These are phyloP conservation scores for Tuber calosporum DNA, from an alignment of 495 filamentous ascomycete genomes.

Conservation along the genomic window DNA sequence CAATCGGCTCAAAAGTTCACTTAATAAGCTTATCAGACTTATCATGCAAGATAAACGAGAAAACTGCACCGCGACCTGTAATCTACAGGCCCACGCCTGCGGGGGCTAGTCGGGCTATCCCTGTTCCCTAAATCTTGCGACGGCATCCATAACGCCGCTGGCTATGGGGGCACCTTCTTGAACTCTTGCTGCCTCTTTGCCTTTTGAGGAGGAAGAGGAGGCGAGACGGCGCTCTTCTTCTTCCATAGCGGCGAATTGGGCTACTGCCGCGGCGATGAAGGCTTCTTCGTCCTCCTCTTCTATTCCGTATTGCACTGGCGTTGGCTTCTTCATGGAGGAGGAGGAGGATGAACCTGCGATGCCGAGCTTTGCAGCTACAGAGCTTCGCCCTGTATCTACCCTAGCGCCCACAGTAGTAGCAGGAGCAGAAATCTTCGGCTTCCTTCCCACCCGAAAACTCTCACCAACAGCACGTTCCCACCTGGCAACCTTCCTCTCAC, in stretches of 20 bases:
- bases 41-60: slow-evolving; percentile 4
- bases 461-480: slow-evolving; percentile 78
- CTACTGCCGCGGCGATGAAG: slow-evolving; percentile 46
- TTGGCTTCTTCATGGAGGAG: slow-evolving; percentile 1
- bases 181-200: slow-evolving; percentile 15
- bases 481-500: slow-evolving; percentile 81
- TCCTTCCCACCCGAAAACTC: slow-evolving; percentile 66
- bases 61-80: slow-evolving; percentile 1
- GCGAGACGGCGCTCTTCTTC: slow-evolving; percentile 7
- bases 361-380: slow-evolving; percentile 45
- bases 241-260: slow-evolving; percentile 41
- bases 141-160: slow-evolving; percentile 53
- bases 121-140: slow-evolving; percentile 50
- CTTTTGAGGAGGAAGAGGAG: slow-evolving; percentile 9
- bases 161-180: slow-evolving; percentile 41
- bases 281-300: slow-evolving; percentile 47
- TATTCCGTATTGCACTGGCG: slow-evolving; percentile 12
- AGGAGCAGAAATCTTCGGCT: slow-evolving; percentile 29
- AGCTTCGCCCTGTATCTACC: slow-evolving; percentile 26
- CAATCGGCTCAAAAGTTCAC: slow-evolving; percentile 4
- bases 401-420: slow-evolving; percentile 7
- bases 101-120: slow-evolving; percentile 12
- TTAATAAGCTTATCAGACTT: not conserved
- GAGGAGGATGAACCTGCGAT: slow-evolving; percentile 40
- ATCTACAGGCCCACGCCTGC: not conserved